Base-by-base conservation (phyloP, 2,329 filamentous ascomycete species). In the Fusarium duplospermum region DNA sequence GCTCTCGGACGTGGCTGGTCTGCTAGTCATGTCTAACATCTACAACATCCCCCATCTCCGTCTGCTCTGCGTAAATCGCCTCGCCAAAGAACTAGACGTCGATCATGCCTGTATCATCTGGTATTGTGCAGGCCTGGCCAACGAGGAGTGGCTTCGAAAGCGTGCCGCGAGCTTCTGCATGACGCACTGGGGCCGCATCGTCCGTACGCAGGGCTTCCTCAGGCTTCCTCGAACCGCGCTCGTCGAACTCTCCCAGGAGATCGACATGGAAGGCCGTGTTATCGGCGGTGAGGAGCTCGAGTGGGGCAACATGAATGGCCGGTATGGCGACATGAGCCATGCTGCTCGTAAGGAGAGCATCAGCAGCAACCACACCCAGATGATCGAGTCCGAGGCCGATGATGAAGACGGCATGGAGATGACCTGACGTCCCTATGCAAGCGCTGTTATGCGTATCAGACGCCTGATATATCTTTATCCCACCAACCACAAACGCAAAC, bases 21-120 rank as follows among this genome's bases (percentile, higher is more conserved):
- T 99, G 82, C 89, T 99, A 4, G 96, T 99, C 73, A 97, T 99
- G 94, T 95, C 95, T 50, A 98, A 98, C 82, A 94, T 98, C 56
- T 99, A 99, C 84, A 96, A 98, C 80, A 97, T 99, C 85, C 95
- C 95, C 1, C 94, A 96, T 76, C 90, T 99, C 27, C 93, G 96
- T 22, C 89, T 98, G 9, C 88, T 98, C 2, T 98, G 96, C 81
- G 93, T 98, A 64, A 96, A 98, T 80, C 91, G 96, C 10, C 88
- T 99, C 4, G 93, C 93, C 65, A 93, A 94, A 71, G 96, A 99
- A 80, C 89, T 99, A 4, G 96, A 98, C 80, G 93, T 98, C 42
- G 94, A 97, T 69, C 95, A 98, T 80, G 96, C 96, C 4, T 98
- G 96, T 73, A 93, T 97, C 76, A 95, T 98, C 66, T 99, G 97